These are phyloP conservation scores for Ustilago nuda DNA, from an alignment of 1,284 basidiomycete species.

Conservation along the genomic window DNA sequence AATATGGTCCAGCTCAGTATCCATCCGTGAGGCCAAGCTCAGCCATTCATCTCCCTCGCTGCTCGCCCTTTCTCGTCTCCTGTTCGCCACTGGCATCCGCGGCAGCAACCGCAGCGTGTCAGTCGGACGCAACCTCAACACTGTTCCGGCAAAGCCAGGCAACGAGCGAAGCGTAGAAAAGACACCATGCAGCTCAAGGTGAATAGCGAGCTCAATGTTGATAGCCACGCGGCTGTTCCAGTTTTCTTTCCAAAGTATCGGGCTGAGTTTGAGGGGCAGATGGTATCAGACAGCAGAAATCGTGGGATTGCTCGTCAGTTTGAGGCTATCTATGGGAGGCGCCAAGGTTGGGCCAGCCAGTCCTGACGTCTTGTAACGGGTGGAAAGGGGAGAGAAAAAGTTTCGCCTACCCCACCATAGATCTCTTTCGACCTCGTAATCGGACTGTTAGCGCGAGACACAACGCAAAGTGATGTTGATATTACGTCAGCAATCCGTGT, in stretches of 20 bases:
- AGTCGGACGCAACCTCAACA: slow-evolving; percentile 16
- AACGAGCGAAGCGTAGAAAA: slow-evolving; percentile 8
- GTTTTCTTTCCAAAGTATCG: slow-evolving; percentile 37
- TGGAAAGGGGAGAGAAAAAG: slow-evolving; percentile 2
- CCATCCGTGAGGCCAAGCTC: slow-evolving; percentile 32
- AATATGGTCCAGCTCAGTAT: slow-evolving; percentile 36
- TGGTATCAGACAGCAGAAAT: slow-evolving; percentile 14
- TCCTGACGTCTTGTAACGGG: neutral
- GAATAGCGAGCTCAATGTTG: slow-evolving; percentile 28
- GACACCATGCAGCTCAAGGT: slow-evolving; percentile 26
- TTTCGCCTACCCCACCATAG: slow-evolving; percentile 65
- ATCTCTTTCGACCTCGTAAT: slow-evolving; percentile 65
- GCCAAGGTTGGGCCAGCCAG: neutral
- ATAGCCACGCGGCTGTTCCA: slow-evolving; percentile 29
- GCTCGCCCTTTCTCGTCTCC: neutral
- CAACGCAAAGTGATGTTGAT: neutral
- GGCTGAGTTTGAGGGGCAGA: slow-evolving; percentile 14
- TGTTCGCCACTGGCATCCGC: neutral
- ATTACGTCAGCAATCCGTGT: slow-evolving; percentile 11
- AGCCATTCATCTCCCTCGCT: slow-evolving; percentile 22
- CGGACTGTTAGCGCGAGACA: slow-evolving; percentile 47
- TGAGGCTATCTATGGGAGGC: slow-evolving; percentile 1
- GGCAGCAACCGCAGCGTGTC: slow-evolving; percentile 9
- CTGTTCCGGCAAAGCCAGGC: slow-evolving; percentile 8
- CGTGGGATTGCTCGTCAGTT: slow-evolving; percentile 28